Conservation (phyloP, 345 rosid genomes). For the Moringa oleifera region DNA sequence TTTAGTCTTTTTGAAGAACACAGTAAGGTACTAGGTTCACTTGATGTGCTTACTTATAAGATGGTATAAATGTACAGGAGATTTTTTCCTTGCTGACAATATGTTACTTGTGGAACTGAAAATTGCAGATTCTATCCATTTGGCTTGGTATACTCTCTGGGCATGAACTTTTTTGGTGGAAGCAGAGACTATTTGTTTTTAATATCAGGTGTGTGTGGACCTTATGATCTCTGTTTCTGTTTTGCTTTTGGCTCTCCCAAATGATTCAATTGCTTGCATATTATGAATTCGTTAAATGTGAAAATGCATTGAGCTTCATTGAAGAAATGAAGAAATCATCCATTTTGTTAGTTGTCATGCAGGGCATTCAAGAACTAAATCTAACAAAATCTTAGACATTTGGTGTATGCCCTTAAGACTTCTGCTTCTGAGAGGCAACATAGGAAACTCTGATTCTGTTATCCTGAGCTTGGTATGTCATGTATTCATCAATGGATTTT, state of each 20-base stretch:
- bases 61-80: not conserved
- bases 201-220: constrained; percentile 20
- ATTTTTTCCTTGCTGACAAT: not conserved
- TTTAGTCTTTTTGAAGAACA: not conserved
- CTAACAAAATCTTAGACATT: too few relatives aligned
- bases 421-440: too few relatives aligned
- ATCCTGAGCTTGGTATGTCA: not conserved
- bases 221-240: not conserved
- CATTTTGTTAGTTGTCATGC: not conserved
- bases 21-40: not conserved
- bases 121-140: constrained; percentile 18
- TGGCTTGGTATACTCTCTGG: not conserved
- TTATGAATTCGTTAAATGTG: not conserved
- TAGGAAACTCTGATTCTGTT: not conserved
- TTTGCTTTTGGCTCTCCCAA: not conserved
- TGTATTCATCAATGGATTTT: constrained; percentile 10
- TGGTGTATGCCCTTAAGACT: too few relatives aligned
- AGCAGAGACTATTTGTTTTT: not conserved
- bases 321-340: not conserved
- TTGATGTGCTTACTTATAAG: not conserved
- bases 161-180: constrained; percentile 1
- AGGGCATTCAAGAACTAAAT: not conserved
- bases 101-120: constrained; percentile 1
- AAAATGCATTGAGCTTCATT: too few relatives aligned
- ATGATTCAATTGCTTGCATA: not conserved